phyloP scores from a whole-genome alignment of 345 rosid genomes.

The Moricandia moricandioides region DNA sequence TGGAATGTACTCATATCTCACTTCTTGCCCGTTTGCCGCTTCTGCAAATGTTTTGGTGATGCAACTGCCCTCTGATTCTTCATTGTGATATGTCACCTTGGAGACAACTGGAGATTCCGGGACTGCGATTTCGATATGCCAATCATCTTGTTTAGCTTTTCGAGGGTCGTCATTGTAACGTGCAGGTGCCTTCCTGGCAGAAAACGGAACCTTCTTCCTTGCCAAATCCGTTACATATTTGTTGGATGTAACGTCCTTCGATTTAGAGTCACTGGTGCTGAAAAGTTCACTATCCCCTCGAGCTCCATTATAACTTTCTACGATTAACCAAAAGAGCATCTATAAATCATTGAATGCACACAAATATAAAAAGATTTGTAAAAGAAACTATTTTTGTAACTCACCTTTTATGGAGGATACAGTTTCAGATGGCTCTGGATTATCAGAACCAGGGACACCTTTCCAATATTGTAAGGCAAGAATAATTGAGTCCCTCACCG shows the following conservation, averaged over 20 bases:
- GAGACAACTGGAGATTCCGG: conserved; percentile 46
- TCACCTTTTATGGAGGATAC: conserved; percentile 81
- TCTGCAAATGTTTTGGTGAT: conserved; percentile 59
- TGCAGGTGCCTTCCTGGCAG: conserved; percentile 47
- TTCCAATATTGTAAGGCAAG: conserved; percentile 85
- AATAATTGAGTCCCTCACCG: conserved; percentile 78
- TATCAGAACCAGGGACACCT: conserved; percentile 58
- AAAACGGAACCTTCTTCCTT: conserved; percentile 55
- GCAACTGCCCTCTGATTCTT: conserved; percentile 83
- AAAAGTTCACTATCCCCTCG: conserved; percentile 53
- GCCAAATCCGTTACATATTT: conserved; percentile 46
- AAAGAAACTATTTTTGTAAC: neutral
- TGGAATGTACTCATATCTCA: conserved; percentile 51
- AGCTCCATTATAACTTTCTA: conserved; percentile 66
- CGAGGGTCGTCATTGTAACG: conserved; percentile 41
- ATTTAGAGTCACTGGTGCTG: conserved; percentile 47
- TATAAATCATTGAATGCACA: neutral
- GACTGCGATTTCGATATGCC: conserved; percentile 78
- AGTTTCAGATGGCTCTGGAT: conserved; percentile 69
- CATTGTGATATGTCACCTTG: conserved; percentile 49
- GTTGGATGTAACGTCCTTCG: conserved; percentile 48
- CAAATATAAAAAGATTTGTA: neutral
- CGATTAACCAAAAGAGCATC: conserved; percentile 11
- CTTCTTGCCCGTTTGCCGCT: conserved; percentile 43
- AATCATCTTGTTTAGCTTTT: conserved; percentile 56